Conservation (phyloP, 1,284 basidiomycete genomes). For the Trichosporon coremiiforme region DNA sequence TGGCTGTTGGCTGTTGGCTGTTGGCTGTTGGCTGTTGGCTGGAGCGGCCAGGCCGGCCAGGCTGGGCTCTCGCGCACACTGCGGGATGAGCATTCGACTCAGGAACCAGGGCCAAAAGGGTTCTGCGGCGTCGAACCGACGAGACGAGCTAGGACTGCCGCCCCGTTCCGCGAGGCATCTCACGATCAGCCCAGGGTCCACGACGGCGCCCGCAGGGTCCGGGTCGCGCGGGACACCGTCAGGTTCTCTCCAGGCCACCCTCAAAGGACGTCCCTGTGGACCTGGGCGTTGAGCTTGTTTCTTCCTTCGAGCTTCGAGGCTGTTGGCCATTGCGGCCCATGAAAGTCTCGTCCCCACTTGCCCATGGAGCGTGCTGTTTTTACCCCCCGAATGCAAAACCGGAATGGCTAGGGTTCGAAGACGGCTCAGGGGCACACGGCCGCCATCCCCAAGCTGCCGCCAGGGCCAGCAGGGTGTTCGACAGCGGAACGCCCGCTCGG, state of each 20-base stretch:
- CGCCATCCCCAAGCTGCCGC: neutral
- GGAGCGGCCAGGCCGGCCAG: neutral
- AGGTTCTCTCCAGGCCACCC: too few species aligned
- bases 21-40: too few species aligned
- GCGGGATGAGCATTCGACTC: constrained; percentile 12
- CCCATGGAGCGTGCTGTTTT: neutral
- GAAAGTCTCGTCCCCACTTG: too few species aligned
- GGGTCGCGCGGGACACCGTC: constrained; percentile 7
- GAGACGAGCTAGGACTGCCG: neutral
- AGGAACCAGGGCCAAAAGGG: constrained; percentile 1
- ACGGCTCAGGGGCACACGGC: neutral
- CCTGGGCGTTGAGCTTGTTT: neutral
- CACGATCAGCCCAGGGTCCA: constrained; percentile 4
- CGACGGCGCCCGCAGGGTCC: neutral
- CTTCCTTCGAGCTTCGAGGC: neutral
- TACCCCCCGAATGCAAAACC: neutral
- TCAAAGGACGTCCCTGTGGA: neutral
- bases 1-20: too few species aligned
- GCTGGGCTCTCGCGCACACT: constrained; percentile 10
- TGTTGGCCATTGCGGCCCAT: neutral
- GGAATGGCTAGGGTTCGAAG: neutral
- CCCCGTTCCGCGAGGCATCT: neutral
- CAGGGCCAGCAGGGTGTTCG: neutral
- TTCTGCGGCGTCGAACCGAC: neutral
- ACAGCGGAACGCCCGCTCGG: neutral